Conservation (phyloP, 2,329 filamentous ascomycete species). For the Ascomycota sp. region DNA sequence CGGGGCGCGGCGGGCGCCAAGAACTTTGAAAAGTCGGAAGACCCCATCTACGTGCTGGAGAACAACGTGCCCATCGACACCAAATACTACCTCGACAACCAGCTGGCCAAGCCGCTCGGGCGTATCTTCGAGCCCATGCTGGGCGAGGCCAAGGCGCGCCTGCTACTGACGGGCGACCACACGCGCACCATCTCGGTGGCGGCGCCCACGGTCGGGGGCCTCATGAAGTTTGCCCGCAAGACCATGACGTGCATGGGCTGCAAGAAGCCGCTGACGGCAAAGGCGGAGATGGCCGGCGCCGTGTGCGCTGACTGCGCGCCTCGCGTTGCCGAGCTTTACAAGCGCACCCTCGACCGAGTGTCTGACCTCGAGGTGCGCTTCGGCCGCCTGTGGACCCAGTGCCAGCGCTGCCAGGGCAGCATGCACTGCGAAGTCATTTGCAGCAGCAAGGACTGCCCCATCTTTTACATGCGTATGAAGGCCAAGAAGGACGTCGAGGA, state of each 20-base stretch:
- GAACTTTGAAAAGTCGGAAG: constrained; percentile 94
- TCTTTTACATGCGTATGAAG: constrained; percentile 99
- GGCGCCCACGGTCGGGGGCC: constrained; percentile 70
- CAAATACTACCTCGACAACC: constrained; percentile 96
- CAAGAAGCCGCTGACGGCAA: constrained; percentile 78
- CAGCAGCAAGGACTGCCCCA: constrained; percentile 87
- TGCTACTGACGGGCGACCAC: constrained; percentile 77
- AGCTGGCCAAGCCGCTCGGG: constrained; percentile 80
- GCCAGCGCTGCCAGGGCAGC: constrained; percentile 90
- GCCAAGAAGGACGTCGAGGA: constrained; percentile 98
- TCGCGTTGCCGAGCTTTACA: constrained; percentile 80
- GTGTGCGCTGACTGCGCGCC: constrained; percentile 75
- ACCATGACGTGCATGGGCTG: constrained; percentile 97
- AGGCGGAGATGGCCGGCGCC: constrained; percentile 63
- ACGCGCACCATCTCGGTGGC: constrained; percentile 88
- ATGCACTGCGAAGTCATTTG: constrained; percentile 98
- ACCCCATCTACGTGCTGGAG: constrained; percentile 90
- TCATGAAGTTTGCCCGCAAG: constrained; percentile 98
- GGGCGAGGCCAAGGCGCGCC: constrained; percentile 75
- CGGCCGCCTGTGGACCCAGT: constrained; percentile 89
- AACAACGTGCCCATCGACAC: constrained; percentile 97
- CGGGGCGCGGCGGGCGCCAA: constrained; percentile 76
- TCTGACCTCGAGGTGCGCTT: constrained; percentile 89
- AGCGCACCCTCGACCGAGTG: constrained; percentile 70
- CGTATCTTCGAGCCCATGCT: constrained; percentile 97